Evolutionary conservation across 1,284 basidiomycete genomes (phyloP).

Genomic region (Lignosus rhinocerotis): DNA sequence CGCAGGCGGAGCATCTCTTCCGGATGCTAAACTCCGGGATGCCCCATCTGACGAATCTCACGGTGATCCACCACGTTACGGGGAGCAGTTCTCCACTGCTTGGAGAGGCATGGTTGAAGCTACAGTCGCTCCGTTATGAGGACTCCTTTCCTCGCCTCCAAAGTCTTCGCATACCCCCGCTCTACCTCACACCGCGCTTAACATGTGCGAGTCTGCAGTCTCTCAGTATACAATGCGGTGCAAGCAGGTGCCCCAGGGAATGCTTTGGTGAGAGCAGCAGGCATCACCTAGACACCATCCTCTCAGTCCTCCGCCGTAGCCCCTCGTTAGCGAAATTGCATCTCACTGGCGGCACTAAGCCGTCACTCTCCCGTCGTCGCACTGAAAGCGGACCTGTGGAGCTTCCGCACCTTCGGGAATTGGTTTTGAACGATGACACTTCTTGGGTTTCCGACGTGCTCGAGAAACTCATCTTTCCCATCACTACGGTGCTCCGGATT

Average conservation of each 20-base stretch:
- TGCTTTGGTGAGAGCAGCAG: not conserved
- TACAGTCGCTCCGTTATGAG: not conserved
- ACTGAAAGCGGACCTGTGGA: not conserved
- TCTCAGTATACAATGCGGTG: not conserved
- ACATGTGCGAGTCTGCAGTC: not conserved
- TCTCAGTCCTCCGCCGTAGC: constrained; percentile 1
- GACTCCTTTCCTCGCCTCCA: not conserved
- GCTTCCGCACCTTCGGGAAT: not conserved
- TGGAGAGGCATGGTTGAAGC: not conserved
- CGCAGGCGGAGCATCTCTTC: constrained; percentile 1
- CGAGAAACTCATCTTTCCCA: not conserved
- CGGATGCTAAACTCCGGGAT: constrained; percentile 2
- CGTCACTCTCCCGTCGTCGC: not conserved
- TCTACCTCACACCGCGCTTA: constrained; percentile 1
- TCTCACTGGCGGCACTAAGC: not conserved
- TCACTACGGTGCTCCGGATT: not conserved
- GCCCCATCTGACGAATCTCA: not conserved
- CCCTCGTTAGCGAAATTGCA: not conserved
- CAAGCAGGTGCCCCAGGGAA: not conserved
- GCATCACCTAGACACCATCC: not conserved
- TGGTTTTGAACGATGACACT: not conserved
- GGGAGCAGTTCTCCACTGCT: not conserved
- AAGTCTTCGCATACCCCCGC: not conserved
- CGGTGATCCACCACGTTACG: not conserved
- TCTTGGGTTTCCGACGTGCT: constrained; percentile 6